These are phyloP conservation scores for Termitomyces sp. DNA, from an alignment of 768 basidiomycete species.

Conservation along the genomic window DNA sequence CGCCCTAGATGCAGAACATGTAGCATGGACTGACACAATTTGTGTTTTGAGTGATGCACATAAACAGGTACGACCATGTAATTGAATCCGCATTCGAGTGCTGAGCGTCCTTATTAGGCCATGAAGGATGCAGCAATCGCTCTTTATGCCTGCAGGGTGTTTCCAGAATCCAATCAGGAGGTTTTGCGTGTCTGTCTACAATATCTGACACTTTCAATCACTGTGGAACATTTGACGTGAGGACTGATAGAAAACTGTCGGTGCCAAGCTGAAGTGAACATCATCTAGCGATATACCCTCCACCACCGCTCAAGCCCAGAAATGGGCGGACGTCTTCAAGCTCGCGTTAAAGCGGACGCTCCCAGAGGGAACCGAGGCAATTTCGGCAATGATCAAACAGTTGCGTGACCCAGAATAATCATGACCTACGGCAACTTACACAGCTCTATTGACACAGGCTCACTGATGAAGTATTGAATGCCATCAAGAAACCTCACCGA, in stretches of 20 bases:
- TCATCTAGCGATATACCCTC: conserved; percentile 6
- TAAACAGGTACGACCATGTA: neutral
- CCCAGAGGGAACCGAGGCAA: neutral
- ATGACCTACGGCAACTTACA: neutral
- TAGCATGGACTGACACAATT: conserved; percentile 3
- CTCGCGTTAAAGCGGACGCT: conserved; percentile 6
- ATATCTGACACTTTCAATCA: conserved; percentile 5
- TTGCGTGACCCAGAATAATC: neutral
- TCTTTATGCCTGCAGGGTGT: conserved; percentile 4
- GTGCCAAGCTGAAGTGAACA: neutral
- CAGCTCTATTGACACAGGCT: neutral
- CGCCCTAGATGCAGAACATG: conserved; percentile 2
- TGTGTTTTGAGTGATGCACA: conserved; percentile 4
- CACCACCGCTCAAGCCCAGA: neutral
- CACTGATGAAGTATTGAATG: neutral
- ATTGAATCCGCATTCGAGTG: neutral
- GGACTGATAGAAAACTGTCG: neutral
- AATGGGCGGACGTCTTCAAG: conserved; percentile 6
- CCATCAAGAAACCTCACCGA: neutral
- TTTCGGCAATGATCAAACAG: conserved; percentile 1
- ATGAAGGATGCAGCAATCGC: conserved; percentile 8
- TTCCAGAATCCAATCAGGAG: neutral
- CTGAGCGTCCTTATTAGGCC: neutral
- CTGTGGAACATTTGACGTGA: conserved; percentile 11
- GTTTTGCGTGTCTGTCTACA: conserved; percentile 6